A percentile compares a stretch with the other conserved stretches of the same genome.
Conservation (phyloP, 1,284 basidiomycete species). For the Rhizoctonia solani region DNA sequence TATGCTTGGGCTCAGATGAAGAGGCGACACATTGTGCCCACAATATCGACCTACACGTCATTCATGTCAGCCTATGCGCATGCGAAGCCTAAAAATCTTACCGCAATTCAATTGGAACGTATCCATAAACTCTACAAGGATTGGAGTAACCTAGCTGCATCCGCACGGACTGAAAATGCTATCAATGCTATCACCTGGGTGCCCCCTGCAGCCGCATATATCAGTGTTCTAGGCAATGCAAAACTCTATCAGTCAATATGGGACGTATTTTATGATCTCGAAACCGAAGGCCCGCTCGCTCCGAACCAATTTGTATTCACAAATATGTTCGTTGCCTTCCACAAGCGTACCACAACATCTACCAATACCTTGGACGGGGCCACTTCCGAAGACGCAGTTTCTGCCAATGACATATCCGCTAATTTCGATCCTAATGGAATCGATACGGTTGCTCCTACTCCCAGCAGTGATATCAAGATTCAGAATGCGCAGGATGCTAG, state of each 20-base stretch:
- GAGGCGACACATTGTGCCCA: slow-evolving; percentile 70
- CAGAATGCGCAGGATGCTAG: slow-evolving; percentile 59
- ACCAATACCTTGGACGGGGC: neutral
- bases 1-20: slow-evolving; percentile 64
- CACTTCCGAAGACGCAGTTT: slow-evolving; percentile 23
- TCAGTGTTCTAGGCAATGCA: slow-evolving; percentile 63
- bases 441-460: too few species aligned
- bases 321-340: slow-evolving; percentile 61
- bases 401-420: neutral
- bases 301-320: slow-evolving; percentile 63
- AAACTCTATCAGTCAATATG: slow-evolving; percentile 64
- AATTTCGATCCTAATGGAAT: neutral
- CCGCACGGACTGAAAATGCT: neutral
- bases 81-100: slow-evolving; percentile 59
- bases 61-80: slow-evolving; percentile 63
- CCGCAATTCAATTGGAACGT: slow-evolving; percentile 59
- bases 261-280: slow-evolving; percentile 69
- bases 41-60: slow-evolving; percentile 63
- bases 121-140: slow-evolving; percentile 58
- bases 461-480: too few species aligned
- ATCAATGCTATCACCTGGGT: slow-evolving; percentile 50
- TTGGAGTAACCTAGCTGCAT: neutral
- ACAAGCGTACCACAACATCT: slow-evolving; percentile 40
- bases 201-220: slow-evolving; percentile 59
- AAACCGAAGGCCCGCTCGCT: slow-evolving; percentile 58